Base-by-base conservation (phyloP, 2,329 filamentous ascomycete species). In the Pseudogymnoascus sp. region DNA sequence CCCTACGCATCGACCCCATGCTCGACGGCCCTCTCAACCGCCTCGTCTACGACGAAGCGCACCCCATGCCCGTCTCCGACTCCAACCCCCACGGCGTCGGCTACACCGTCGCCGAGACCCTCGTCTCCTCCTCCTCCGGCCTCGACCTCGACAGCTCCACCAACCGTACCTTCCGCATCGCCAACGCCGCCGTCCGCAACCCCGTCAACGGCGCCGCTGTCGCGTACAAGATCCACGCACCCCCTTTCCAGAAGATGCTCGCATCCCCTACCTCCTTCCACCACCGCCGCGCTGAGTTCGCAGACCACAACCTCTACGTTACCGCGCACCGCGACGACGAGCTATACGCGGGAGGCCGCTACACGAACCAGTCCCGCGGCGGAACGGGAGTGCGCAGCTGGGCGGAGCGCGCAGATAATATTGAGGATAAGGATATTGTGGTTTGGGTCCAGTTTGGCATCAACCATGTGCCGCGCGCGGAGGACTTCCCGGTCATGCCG, bases 401-500 rank as follows among this genome's bases (percentile, higher is more conserved):
- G 83, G 57, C 79, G 77, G 67, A 76, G 76, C 36, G 84, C 77
- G 74, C 79, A 31, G 76, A 81, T 53, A 70, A 79, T 68, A 77
- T 80, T 28, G 68, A 80, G 72, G 75, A 86, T 64, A 74, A 78
- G 19, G 80, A 85, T 44, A 78, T 84, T 42, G 82, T 86, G 1
- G 74, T 86, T 4, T 86, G 82, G 81, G 78, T 84, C 17, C 81
- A 83, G 2, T 81, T 80, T 69, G 78, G 86, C 17, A 81, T 87
- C 26, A 88, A 87, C 35, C 86, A 89, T 67, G 83, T 87, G 26
- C 84, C 85, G 0, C 77, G 85, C 5, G 78, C 83, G 23, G 86
- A 88, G 69, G 86, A 88, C 70, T 88, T 87, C 74, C 86, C 86
- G 0, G 83, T 88, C 42, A 88, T 89, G 86, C 86, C 86, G 0